Base-by-base conservation (phyloP, 176 grass and related monocot species). In the Phoenix dactylifera region DNA sequence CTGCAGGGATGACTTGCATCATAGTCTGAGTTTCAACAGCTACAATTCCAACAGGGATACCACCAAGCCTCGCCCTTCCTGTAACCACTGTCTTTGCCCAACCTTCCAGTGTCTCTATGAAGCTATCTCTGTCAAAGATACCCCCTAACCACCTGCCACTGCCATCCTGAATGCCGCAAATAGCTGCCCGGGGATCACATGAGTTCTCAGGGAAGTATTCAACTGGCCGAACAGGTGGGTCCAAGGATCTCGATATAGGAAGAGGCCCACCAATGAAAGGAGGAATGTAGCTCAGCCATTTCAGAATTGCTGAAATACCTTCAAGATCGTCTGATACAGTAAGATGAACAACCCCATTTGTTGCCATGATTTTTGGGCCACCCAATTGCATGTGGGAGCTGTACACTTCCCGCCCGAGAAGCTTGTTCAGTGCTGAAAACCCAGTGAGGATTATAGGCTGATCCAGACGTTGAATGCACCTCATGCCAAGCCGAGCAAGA, bases 61-160 rank as follows among this genome's bases (percentile, higher is more conserved):
- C 92, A 59, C 92, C 92, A 23, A 97, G 78, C 77, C 88, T 97
- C 51, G 92, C 87, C 65, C 92, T 89, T 77, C 92, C 92, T 0
- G 92, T 97, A 4, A 97, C 82, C 53, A 97, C 92, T 57, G 92
- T 97, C 80, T 97, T 97, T 58, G 92, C 92, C 92, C 92, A 97
- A 57, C 92, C 87, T 80, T 88, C 92, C 72, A 97, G 83, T 69
- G 92, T 91, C 66, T 97, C 92, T 66, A 91, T 66, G 0, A 97
- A 97, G 72, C 81, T 97, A 63, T 74, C 84, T 82, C 63, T 91
- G 69, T 97, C 92, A 77, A 97, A 97, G 62, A 97, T 91, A 67
- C 92, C 92, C 55, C 81, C 78, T 59, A 92, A 65, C 93, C 93
- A 98, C 54, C 80, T 89, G 49, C 87, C 93, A 66, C 78, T 59